A percentile compares a stretch with the other conserved stretches of the same genome.
Conservation (phyloP, 345 rosid genomes). For the Viola odorata region DNA sequence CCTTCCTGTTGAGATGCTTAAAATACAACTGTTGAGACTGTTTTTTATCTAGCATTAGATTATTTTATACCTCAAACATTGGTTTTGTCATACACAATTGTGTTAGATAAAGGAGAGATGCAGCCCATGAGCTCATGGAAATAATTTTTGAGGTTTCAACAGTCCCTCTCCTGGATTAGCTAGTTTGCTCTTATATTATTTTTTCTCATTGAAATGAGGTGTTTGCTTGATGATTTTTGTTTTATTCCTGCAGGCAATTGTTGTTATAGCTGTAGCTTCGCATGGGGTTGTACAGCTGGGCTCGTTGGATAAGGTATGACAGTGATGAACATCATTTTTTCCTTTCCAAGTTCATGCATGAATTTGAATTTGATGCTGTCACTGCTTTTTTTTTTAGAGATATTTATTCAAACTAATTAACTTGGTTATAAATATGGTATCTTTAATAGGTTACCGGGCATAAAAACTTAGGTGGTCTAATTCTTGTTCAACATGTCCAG, state of each 20-base stretch:
- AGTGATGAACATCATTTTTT: conserved; percentile 1
- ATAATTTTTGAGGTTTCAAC: background rate
- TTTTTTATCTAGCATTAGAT: background rate
- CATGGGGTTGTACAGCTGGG: conserved; percentile 91
- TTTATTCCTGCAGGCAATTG: conserved; percentile 51
- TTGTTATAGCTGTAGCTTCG: conserved; percentile 65
- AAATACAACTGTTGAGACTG: background rate
- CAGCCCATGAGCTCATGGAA: too few relatives aligned
- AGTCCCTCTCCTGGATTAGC: background rate
- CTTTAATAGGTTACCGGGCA: too few relatives aligned
- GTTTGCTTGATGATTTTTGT: background rate
- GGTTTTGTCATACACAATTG: too few relatives aligned
- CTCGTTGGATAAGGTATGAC: conserved; percentile 64
- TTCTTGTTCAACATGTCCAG: too few relatives aligned
- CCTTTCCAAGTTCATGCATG: conserved; percentile 7
- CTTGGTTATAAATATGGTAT: too few relatives aligned
- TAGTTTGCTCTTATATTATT: background rate
- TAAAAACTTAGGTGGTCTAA: too few relatives aligned
- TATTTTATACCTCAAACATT: too few relatives aligned
- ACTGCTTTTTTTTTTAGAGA: background rate
- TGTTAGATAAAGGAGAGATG: too few relatives aligned
- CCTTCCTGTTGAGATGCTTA: background rate
- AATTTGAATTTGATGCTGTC: background rate
- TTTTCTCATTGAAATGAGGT: conserved; percentile 2
- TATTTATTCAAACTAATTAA: too few relatives aligned